phyloP scores from a whole-genome alignment of 208 protist genomes.

The Endotrypanum monterogeii region DNA sequence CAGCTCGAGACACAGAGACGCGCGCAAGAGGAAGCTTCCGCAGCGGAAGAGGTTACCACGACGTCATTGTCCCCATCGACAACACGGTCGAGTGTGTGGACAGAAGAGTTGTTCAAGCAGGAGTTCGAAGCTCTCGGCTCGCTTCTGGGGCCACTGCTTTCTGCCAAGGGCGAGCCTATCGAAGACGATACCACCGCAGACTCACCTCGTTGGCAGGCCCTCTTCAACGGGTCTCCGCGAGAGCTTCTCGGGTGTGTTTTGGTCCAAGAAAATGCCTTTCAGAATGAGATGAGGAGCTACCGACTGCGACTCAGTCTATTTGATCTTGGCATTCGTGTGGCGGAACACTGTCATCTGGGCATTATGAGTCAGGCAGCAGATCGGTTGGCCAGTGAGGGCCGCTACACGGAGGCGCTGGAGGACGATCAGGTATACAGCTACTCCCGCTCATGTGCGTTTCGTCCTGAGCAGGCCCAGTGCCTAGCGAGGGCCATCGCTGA shows the following conservation, averaged over 20 bases:
- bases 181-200: slow-evolving; percentile 6
- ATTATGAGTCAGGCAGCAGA: slow-evolving; percentile 77
- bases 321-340: slow-evolving; percentile 81
- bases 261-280: slow-evolving; percentile 83
- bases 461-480: slow-evolving; percentile 49
- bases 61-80: not conserved
- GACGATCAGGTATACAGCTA: slow-evolving; percentile 82
- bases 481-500: slow-evolving; percentile 73
- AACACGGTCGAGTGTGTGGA: slow-evolving; percentile 2
- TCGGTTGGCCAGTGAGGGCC: slow-evolving; percentile 35
- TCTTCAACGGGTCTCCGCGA: slow-evolving; percentile 54
- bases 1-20: not conserved
- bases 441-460: slow-evolving; percentile 72
- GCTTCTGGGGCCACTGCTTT: slow-evolving; percentile 25
- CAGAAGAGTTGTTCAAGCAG: slow-evolving; percentile 20
- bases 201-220: slow-evolving; percentile 14
- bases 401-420: slow-evolving; percentile 42
- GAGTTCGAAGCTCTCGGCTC: slow-evolving; percentile 28
- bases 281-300: slow-evolving; percentile 85
- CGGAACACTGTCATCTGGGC: slow-evolving; percentile 85
- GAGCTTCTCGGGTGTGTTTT: slow-evolving; percentile 84
- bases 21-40: not conserved
- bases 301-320: slow-evolving; percentile 83
- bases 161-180: slow-evolving; percentile 9
- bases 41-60: not conserved